Conservation (phyloP, 2,329 filamentous ascomycete species). For the Colletotrichum sp. region DNA sequence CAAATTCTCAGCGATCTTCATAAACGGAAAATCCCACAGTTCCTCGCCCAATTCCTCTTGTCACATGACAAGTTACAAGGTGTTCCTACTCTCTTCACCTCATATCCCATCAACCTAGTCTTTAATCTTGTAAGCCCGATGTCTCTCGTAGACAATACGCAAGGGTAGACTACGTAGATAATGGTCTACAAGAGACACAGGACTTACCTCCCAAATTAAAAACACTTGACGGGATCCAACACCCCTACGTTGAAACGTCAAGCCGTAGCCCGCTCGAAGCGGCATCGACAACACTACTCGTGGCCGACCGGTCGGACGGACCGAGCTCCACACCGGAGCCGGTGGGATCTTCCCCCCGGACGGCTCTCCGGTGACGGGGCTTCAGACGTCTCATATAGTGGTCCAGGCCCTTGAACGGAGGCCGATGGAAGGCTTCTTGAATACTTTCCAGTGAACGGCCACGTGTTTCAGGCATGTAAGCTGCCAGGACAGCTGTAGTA, state of each 20-base stretch:
- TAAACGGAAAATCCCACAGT: too few relatives aligned
- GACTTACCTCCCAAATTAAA: neutral
- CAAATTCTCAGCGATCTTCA: too few relatives aligned
- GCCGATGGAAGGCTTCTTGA: conserved; percentile 37
- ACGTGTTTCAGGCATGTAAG: conserved; percentile 41
- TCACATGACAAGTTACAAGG: too few relatives aligned
- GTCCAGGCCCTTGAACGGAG: neutral
- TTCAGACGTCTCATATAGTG: neutral
- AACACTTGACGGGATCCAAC: neutral
- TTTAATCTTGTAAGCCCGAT: neutral
- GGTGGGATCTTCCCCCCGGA: neutral
- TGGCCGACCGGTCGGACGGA: neutral
- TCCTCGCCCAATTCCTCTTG: too few relatives aligned
- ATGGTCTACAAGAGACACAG: neutral
- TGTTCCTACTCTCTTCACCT: too few relatives aligned
- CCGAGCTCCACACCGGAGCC: neutral
- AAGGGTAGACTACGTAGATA: neutral
- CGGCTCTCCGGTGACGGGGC: neutral
- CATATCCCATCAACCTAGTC: too few relatives aligned
- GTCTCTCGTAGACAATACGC: neutral
- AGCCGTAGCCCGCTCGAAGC: neutral
- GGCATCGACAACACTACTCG: neutral
- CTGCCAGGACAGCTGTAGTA: conserved; percentile 5
- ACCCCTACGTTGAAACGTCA: neutral
- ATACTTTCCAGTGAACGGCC: conserved; percentile 47